Evolutionary conservation across 495 filamentous ascomycete species (phyloP), one percentile per base, ranked within the genome.

Genomic region (Aspergillus diversus): DNA sequence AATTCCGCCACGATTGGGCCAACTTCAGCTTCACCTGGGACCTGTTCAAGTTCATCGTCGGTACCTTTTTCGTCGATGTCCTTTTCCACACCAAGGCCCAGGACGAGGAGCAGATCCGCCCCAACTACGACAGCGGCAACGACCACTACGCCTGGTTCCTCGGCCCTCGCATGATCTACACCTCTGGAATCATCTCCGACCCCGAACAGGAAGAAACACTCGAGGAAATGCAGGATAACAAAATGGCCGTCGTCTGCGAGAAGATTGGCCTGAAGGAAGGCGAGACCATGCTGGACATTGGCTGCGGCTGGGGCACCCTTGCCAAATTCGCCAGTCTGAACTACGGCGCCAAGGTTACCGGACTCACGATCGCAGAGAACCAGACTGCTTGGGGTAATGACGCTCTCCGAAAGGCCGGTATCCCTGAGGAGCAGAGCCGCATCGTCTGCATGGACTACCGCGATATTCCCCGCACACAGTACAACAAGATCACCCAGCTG

Each of bases 61-160:
- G 85, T 35, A 86, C 86, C 60, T 87, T 89, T 75, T 81, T 90
- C 53, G 87, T 87, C 12, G 87, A 90, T 71, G 76, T 89, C 64
- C 79, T 90, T 61, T 77, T 89, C 75, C 87, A 90, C 74, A 85
- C 87, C 60, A 80, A 85, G 57, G 89, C 86, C 66, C 87, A 90
- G 88, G 87, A 90, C 61, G 87, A 90, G 76, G 87, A 90, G 74
- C 87, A 90, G 77, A 87, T 90, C 51, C 87, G 87, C 69, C 87
- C 89, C 71, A 87, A 90, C 78, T 90, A 90, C 68, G 87, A 90
- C 78, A 85, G 87, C 50, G 87, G 87, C 67, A 87, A 90, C 67
- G 87, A 90, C 74, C 89, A 89, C 78, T 90, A 90, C 74, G 85
- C 84, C 73, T 90, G 87, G 87, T 90, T 90, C 76, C 77, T 90